Evolutionary conservation across 495 filamentous ascomycete genomes (phyloP).

Genomic region (Penicillium bialowiezense): DNA sequence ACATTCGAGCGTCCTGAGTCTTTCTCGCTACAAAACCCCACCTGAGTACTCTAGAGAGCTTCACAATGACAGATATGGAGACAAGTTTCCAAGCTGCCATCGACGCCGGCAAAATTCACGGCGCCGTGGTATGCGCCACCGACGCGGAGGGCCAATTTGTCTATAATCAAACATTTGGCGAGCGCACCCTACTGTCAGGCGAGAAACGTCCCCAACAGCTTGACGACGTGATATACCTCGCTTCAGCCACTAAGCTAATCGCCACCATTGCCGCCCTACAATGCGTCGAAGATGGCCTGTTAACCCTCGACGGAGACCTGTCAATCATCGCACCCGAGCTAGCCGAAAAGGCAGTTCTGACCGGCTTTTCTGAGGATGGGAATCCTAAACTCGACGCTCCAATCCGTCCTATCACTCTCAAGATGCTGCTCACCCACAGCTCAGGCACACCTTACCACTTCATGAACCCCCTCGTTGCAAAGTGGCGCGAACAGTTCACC

Average conservation of each 20-base stretch:
- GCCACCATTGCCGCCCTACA: conserved; percentile 36
- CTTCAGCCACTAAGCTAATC: conserved; percentile 23
- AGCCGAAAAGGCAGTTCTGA: conserved; percentile 34
- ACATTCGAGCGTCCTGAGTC: too few species aligned
- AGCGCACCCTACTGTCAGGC: conserved; percentile 35
- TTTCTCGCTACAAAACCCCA: too few species aligned
- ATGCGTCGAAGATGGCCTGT: conserved; percentile 45
- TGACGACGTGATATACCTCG: conserved; percentile 32
- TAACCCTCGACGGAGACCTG: conserved; percentile 41
- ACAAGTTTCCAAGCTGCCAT: conserved; percentile 26
- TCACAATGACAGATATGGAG: conserved; percentile 15
- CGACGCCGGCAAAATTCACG: conserved; percentile 23
- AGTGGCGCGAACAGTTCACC: conserved; percentile 35
- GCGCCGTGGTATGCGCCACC: conserved; percentile 24
- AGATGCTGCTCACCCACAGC: conserved; percentile 48
- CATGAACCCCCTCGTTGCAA: conserved; percentile 27
- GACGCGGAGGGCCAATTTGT: conserved; percentile 21
- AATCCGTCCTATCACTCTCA: conserved; percentile 34
- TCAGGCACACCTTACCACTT: conserved; percentile 47
- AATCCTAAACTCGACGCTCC: conserved; percentile 23
- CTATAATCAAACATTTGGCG: conserved; percentile 27
- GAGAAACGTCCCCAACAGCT: conserved; percentile 33
- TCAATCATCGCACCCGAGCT: conserved; percentile 40
- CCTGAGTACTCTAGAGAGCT: too few species aligned
- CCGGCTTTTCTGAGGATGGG: conserved; percentile 30